Base-by-base conservation (phyloP, 2,329 filamentous ascomycete genomes). In the Pseudopithomyces chartarum region DNA sequence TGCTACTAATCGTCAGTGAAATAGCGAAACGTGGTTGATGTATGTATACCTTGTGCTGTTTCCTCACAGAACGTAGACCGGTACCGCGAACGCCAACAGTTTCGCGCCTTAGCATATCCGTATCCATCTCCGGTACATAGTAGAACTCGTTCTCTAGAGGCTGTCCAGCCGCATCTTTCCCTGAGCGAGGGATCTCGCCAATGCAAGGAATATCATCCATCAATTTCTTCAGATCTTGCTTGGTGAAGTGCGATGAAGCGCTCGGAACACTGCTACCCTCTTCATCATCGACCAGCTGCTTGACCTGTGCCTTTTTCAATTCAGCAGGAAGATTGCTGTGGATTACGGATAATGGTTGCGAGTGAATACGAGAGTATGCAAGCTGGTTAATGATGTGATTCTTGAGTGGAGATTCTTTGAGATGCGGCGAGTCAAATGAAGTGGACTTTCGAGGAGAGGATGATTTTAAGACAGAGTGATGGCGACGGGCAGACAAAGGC, bases 381-480 rank as follows among this genome's bases (percentile, higher is more conserved):
- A 99, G 85, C 78, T 99, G 95, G 77, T 98, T 98, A 73, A 95
- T 85, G 60, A 96, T 87, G 73, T 99, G 95, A 76, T 97, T 96
- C 67, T 85, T 84, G 62, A 95, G 77, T 77, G 78, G 79, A 77
- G 67, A 68, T 33, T 74, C 69, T 53, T 77, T 73, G 64, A 76
- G 69, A 36, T 62, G 61, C 19, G 62, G 46, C 56, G 64, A 60
- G 22, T 72, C 69, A 12, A 60, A 36, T 39, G 61, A 60, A 52
- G 67, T 56, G 47, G 57, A 54, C 39, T 65, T 68, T 54, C 69
- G 65, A 13, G 74, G 70, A 33, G 75, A 75, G 13, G 67, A 67
- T 1, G 73, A 69, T 8, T 66, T 54, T 42, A 68, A 52, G 19
- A 65, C 62, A n/a, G 67, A 62, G 32, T 65, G 71, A 19, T 66